Conservation (phyloP, 768 basidiomycete genomes). For the Hortiboletus campestris region DNA sequence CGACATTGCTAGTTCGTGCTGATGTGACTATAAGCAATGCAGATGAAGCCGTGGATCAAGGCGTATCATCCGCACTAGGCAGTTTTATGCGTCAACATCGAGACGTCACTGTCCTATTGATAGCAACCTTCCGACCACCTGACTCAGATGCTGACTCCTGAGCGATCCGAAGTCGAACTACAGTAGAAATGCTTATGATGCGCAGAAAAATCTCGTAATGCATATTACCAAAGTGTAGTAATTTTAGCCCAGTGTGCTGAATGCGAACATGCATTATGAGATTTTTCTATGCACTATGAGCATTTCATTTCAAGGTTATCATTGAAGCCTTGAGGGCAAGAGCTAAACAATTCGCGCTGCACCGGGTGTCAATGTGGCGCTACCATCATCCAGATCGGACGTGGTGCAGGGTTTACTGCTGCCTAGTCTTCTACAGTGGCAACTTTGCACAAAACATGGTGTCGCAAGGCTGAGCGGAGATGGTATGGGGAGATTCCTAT, state of each 20-base stretch:
- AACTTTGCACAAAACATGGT: neutral
- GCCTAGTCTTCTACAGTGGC: neutral
- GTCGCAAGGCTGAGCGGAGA: neutral
- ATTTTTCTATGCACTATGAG: too few relatives aligned
- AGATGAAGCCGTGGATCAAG: neutral
- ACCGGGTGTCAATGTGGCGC: neutral
- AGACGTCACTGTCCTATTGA: slow-evolving; percentile 21
- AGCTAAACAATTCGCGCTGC: neutral
- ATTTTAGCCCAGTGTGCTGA: too few relatives aligned
- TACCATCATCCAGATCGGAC: neutral
- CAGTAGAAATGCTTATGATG: too few relatives aligned
- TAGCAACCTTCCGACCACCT: slow-evolving; percentile 3
- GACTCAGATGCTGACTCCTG: neutral
- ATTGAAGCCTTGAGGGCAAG: neutral
- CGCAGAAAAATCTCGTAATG: too few relatives aligned
- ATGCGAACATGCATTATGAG: too few relatives aligned
- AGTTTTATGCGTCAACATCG: neutral
- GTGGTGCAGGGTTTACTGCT: neutral
- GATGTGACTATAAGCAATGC: neutral
- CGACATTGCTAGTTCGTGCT: slow-evolving; percentile 15
- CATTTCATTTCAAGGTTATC: neutral
- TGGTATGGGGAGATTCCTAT: neutral
- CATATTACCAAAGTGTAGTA: too few relatives aligned
- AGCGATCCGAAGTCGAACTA: neutral
- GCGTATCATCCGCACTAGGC: neutral